These are phyloP conservation scores for Pythium grandisporangium DNA, from an alignment of 352 stramenopile species.

Conservation along the genomic window DNA sequence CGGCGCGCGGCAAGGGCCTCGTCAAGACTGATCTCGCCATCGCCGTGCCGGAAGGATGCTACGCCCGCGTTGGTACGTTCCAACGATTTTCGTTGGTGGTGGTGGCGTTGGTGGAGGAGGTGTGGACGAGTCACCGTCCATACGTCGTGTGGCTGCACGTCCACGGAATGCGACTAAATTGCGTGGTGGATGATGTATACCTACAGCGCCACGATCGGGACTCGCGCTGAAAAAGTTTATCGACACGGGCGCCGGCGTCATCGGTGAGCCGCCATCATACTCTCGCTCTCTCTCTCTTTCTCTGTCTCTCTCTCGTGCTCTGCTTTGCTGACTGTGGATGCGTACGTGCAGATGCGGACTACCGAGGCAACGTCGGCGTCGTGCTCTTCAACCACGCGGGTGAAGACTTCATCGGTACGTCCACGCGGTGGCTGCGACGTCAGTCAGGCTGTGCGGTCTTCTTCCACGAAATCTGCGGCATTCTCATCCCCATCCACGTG, in stretches of 20 bases:
- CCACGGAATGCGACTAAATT: no score
- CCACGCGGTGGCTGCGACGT: no score
- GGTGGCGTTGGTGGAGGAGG: neutral
- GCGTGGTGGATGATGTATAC: no score
- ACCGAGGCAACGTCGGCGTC: constrained; percentile 96
- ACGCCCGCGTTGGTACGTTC: constrained; percentile 87
- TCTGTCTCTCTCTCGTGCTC: neutral
- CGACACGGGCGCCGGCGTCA: constrained; percentile 96
- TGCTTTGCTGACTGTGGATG: neutral
- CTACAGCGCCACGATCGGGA: constrained; percentile 89
- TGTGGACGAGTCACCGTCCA: neutral
- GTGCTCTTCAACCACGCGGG: constrained; percentile 98
- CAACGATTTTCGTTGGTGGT: neutral
- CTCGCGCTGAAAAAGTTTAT: constrained; percentile 98
- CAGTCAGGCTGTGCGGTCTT: no score
- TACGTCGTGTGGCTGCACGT: constrained; percentile 18
- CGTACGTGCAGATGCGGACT: constrained; percentile 91
- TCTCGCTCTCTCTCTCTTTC: neutral
- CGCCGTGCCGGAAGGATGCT: constrained; percentile 91
- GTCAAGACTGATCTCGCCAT: constrained; percentile 97
- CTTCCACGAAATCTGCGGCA: no score
- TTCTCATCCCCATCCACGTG: no score
- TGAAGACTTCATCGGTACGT: constrained; percentile 83
- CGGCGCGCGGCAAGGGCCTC: constrained; percentile 88
- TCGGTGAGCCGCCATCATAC: constrained; percentile 37